These are phyloP conservation scores for Dendrothele bispora DNA, from an alignment of 768 basidiomycete genomes.

Conservation along the genomic window DNA sequence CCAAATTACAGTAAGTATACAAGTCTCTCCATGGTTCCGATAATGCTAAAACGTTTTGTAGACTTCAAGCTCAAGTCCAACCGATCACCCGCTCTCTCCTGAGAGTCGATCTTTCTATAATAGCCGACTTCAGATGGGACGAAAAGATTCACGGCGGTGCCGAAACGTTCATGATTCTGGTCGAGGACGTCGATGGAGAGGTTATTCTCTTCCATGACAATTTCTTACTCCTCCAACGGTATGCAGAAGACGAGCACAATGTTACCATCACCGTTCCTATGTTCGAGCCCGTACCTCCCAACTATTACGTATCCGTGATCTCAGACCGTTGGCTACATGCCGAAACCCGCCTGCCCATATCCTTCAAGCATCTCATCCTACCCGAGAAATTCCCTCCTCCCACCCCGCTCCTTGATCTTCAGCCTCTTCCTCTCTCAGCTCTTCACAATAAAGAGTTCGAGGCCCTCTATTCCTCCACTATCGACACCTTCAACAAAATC, in stretches of 20 bases:
- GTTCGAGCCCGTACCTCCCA: slow-evolving; percentile 96
- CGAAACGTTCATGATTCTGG: slow-evolving; percentile 90
- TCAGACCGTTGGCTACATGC: slow-evolving; percentile 96
- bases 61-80: slow-evolving; percentile 92
- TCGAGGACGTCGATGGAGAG: slow-evolving; percentile 98
- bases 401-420: slow-evolving; percentile 91
- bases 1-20: slow-evolving; percentile 76
- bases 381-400: slow-evolving; percentile 96
- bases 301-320: slow-evolving; percentile 94
- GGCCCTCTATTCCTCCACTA: slow-evolving; percentile 69
- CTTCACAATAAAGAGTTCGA: slow-evolving; percentile 95
- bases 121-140: slow-evolving; percentile 99
- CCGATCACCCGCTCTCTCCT: slow-evolving; percentile 94
- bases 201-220: slow-evolving; percentile 93
- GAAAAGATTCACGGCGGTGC: slow-evolving; percentile 87
- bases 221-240: slow-evolving; percentile 89
- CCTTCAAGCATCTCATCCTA: slow-evolving; percentile 96
- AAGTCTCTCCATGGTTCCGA: background rate
- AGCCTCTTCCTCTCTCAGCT: slow-evolving; percentile 84
- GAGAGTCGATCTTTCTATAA: slow-evolving; percentile 89
- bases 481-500: slow-evolving; percentile 95
- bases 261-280: slow-evolving; percentile 95
- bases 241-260: slow-evolving; percentile 91
- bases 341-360: slow-evolving; percentile 91
- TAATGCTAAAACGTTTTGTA: slow-evolving; percentile 22